Evolutionary conservation across 768 basidiomycete species (phyloP), one percentile per base, ranked within the genome.

Genomic region (Dioszegia crocea): DNA sequence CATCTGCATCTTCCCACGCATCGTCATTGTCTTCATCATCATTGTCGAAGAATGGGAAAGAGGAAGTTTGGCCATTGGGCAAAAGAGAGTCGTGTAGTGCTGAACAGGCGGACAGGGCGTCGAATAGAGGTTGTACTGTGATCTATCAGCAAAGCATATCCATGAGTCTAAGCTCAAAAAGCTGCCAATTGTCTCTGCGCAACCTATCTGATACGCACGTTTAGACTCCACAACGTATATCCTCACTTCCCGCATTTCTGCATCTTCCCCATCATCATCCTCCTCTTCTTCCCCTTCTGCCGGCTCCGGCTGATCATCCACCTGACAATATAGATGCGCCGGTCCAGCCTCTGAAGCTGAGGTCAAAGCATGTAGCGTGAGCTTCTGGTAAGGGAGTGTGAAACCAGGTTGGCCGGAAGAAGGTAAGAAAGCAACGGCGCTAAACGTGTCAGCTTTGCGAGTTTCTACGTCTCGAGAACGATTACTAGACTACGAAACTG

Each of bases 311-410:
- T 41, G 21, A 49, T 90, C 90, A 66, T 96, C 93, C 11, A 98
- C 83, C 66, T 99, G 96, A 73, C 92, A 96, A 77, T 97, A 98
- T 72, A 98, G 57, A 57, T 74, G 67, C n/a, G 73, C 60, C 9
- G 67, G 57, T 16, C 63, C 14, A 6, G 59, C 60, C 8, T 63
- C 56, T 4, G 84, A 83, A 2, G 83, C 81, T 44, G 91, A 86
- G 0, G 91, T 89, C 54, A 93, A 83, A 24, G 96, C 96, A 68
- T 99, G 96, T 1, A 99, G 83, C 0, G 91, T 94, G 71, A 99
- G 88, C 4, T 86, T 81, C 10, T 89, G 91, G 75, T 94, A 98
- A 57, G 86, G 81, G 71, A 98, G 83, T 64, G 88, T 85, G 77
- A 97, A 87, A 16, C 90, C 91, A 79, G 66, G 26, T 52, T 46